A percentile compares a stretch with the other conserved stretches of the same genome.
phyloP scores from a whole-genome alignment of 768 basidiomycete species.

The Serendipita sp. region DNA sequence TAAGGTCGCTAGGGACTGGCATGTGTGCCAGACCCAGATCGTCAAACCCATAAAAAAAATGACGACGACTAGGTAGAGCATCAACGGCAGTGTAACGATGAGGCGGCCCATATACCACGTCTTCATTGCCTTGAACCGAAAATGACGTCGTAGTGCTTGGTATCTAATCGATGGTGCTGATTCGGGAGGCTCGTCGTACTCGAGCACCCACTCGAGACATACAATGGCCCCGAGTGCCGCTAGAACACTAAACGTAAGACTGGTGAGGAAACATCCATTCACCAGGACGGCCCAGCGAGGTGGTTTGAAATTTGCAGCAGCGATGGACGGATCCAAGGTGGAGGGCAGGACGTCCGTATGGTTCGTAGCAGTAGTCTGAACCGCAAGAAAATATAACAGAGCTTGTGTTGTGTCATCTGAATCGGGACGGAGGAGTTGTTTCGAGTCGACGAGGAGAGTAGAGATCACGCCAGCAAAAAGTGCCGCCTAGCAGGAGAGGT shows the following conservation, averaged over 20 bases:
- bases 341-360: too few species aligned
- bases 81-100: not conserved
- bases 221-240: not conserved
- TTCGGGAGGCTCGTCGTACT: not conserved
- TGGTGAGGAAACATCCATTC: not conserved
- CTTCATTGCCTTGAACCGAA: not conserved
- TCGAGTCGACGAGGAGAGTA: too few species aligned
- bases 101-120: not conserved
- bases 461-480: too few species aligned
- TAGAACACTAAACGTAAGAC: not conserved
- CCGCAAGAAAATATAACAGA: too few species aligned
- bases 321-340: too few species aligned
- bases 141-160: not conserved
- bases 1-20: not conserved
- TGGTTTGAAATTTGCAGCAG: not conserved
- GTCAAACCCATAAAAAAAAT: not conserved
- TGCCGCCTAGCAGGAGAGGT: too few species aligned
- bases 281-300: not conserved
- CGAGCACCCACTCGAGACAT: not conserved
- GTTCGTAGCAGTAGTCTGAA: too few species aligned
- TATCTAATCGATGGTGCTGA: not conserved
- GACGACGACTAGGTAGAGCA: not conserved
- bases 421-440: too few species aligned
- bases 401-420: too few species aligned
- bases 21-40: not conserved